phyloP scores from a whole-genome alignment of 148 eudicot species.

The Arctostaphylos glauca region DNA sequence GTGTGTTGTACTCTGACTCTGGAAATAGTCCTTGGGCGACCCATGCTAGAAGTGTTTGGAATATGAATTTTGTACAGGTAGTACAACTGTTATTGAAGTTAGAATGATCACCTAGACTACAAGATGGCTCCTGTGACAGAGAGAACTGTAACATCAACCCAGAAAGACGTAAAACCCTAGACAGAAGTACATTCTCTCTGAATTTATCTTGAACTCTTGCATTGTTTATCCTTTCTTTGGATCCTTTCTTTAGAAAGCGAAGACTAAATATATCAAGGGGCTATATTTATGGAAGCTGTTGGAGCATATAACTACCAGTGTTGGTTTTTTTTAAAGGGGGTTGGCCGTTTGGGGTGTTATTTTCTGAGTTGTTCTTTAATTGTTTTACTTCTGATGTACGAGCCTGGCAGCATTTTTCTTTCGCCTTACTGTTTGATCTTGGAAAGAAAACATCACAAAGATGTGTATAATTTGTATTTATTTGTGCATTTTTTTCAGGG shows the following conservation, averaged over 20 bases:
- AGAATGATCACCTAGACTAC: background rate
- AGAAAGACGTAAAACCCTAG: background rate
- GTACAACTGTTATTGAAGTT: background rate
- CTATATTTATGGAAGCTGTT: background rate
- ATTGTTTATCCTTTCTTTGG: background rate
- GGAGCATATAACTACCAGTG: background rate
- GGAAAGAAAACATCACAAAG: background rate
- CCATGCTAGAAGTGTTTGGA: background rate
- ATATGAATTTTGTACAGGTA: background rate
- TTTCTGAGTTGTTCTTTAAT: background rate
- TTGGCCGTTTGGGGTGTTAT: background rate
- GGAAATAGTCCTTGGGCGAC: background rate
- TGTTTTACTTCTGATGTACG: background rate
- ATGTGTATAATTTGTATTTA: background rate
- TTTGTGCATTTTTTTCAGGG: conserved; percentile 16
- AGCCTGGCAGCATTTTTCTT: background rate
- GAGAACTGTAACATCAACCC: background rate
- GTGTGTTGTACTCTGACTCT: background rate
- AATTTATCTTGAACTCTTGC: background rate
- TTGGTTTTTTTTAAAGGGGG: background rate
- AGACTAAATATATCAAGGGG: background rate
- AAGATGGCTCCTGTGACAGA: background rate
- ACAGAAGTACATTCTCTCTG: background rate
- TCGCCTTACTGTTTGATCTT: background rate
- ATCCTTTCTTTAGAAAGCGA: background rate